Base-by-base conservation (phyloP, 495 filamentous ascomycete genomes). In the Hypoxylon intermedium region DNA sequence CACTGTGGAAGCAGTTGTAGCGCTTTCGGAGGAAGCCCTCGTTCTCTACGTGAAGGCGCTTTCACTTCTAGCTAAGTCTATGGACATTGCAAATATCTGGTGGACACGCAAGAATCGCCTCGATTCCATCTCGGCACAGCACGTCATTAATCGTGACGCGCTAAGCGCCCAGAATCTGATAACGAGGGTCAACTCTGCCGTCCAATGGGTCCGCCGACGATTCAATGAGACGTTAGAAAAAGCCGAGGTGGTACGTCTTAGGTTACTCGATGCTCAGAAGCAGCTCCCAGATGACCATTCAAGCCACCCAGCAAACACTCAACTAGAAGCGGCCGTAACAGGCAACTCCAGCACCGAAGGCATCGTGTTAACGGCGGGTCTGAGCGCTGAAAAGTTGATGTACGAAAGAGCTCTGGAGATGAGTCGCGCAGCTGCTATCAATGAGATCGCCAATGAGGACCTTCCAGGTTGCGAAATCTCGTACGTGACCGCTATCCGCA, bases 171-270 rank as follows among this genome's bases (percentile, higher is more conserved):
- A 82, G 23, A 72, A 83, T 7, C 76, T 87, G n/a, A 83, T 86
- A 20, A 82, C 82, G 47, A 87, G 92, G 42, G 91, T 98, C 74
- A 98, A 97, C 70, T 88, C 86, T 52, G 87, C 91, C 16, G 94
- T 98, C 0, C 93, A 97, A 72, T 98, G 95, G 95, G 87, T 96
- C 18, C 89, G 94, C 19, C 82, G 77, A 53, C 89, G 93, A 2
- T 98, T 98, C 79, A 98, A 98, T 64, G 94, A 98, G 65, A 93
- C 94, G 16, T 74, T 97, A 20, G 92, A 96, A 69, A 98, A 98
- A 75, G 90, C 92, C 0, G 93, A 98, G 60, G 83, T 96, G 56
- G 93, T 96, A 7, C 86, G 89, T 46, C 77, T 93, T 4, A 97
- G 91, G 66, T 82, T 98, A 46, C 78, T 93, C 18, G 90, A 96